These are phyloP conservation scores for Amanita muscaria DNA, from an alignment of 768 basidiomycete species.

Conservation along the genomic window DNA sequence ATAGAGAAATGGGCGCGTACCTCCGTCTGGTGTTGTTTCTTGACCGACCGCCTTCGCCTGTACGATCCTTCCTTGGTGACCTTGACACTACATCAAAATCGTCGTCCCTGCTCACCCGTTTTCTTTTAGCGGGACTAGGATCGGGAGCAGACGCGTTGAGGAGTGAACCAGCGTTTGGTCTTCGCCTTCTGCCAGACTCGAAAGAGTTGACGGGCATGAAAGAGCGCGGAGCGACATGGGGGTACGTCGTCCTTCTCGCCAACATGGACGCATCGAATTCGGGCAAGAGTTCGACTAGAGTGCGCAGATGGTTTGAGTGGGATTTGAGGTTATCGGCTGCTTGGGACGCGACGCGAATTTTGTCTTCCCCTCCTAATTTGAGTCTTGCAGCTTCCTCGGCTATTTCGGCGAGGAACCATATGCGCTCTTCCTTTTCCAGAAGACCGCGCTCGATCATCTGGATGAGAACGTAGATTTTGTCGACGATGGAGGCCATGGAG, in stretches of 20 bases:
- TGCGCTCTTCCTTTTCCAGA: slow-evolving; percentile 59
- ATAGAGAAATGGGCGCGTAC: slow-evolving; percentile 29
- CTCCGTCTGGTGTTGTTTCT: slow-evolving; percentile 54
- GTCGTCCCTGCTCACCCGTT: slow-evolving; percentile 52
- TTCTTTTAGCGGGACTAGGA: slow-evolving; percentile 57
- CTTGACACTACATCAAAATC: slow-evolving; percentile 45
- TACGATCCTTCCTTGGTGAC: slow-evolving; percentile 59
- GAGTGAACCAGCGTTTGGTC: slow-evolving; percentile 48
- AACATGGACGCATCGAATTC: slow-evolving; percentile 51
- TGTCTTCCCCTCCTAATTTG: slow-evolving; percentile 94
- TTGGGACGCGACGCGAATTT: slow-evolving; percentile 88
- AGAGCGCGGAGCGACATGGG: slow-evolving; percentile 62
- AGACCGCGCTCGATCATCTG: slow-evolving; percentile 62
- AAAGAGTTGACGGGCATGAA: slow-evolving; percentile 52
- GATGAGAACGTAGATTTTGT: slow-evolving; percentile 70
- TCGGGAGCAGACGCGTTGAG: slow-evolving; percentile 43
- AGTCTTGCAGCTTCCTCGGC: slow-evolving; percentile 89
- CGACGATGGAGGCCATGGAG: slow-evolving; percentile 73
- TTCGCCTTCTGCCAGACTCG: slow-evolving; percentile 58
- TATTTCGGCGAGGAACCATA: slow-evolving; percentile 84
- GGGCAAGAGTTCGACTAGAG: slow-evolving; percentile 54
- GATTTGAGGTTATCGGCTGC: slow-evolving; percentile 81
- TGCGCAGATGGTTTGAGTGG: slow-evolving; percentile 52
- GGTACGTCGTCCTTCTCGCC: slow-evolving; percentile 60
- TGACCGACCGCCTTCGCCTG: slow-evolving; percentile 35